These are phyloP conservation scores for Thymus quinquecostatus DNA, from an alignment of 257 asterid genomes.

Conservation along the genomic window DNA sequence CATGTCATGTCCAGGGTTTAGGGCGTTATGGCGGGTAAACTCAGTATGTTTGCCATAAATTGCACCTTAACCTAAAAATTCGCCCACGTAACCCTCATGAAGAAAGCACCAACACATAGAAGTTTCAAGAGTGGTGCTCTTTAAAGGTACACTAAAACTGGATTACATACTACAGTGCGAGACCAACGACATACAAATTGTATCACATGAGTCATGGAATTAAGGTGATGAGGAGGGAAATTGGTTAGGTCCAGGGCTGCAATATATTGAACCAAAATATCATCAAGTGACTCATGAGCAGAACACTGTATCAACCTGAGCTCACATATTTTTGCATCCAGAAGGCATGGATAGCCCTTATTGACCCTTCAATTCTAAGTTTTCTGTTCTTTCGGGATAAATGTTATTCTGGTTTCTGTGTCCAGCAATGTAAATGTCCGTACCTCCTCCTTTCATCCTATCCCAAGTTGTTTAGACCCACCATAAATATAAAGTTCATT, in stretches of 20 bases:
- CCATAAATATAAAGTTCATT: neutral
- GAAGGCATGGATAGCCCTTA: neutral
- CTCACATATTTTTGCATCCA: too few species aligned
- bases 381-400: neutral
- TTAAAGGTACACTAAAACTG: constrained; percentile 23
- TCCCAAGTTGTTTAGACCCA: neutral
- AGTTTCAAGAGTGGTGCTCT: constrained; percentile 11
- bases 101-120: constrained; percentile 1
- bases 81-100: constrained; percentile 1
- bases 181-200: neutral
- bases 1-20: neutral
- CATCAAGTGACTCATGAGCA: too few species aligned
- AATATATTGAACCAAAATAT: too few species aligned
- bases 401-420: neutral
- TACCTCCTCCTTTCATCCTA: neutral
- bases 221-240: neutral
- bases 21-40: neutral
- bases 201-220: constrained; percentile 3
- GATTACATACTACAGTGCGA: neutral
- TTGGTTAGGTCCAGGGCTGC: neutral
- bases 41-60: neutral
- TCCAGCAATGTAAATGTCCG: neutral
- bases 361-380: neutral
- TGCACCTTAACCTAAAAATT: neutral
- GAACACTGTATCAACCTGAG: too few species aligned